phyloP scores from a whole-genome alignment of 495 filamentous ascomycete species.

The Penicillium ucsense region DNA sequence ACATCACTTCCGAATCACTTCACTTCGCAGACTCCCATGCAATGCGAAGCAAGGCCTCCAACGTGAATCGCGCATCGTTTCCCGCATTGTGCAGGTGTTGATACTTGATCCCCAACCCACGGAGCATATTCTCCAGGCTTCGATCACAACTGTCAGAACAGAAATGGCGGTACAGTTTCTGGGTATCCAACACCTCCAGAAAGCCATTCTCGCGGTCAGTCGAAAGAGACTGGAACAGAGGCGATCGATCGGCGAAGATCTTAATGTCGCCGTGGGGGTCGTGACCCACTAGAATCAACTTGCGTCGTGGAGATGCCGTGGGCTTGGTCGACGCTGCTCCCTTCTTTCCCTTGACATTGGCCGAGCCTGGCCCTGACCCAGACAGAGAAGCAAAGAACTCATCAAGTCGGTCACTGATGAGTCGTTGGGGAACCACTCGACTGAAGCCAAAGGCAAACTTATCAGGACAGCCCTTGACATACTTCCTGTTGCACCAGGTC shows the following conservation, averaged over 20 bases:
- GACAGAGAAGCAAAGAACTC: not conserved
- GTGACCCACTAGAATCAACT: not conserved
- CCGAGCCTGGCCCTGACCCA: too few relatives aligned
- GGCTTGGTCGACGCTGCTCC: not conserved
- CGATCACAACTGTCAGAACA: conserved; percentile 36
- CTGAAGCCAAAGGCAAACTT: conserved; percentile 64
- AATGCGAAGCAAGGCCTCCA: conserved; percentile 65
- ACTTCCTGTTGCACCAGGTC: conserved; percentile 52
- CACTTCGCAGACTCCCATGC: conserved; percentile 25
- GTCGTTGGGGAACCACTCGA: conserved; percentile 31
- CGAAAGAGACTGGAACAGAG: not conserved
- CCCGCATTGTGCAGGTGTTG: conserved; percentile 80
- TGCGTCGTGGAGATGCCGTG: not conserved
- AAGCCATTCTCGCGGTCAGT: not conserved
- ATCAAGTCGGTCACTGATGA: conserved; percentile 19
- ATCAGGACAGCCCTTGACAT: conserved; percentile 60
- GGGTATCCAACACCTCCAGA: not conserved
- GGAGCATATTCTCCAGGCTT: conserved; percentile 51
- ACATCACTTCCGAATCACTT: not conserved
- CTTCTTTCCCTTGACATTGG: not conserved
- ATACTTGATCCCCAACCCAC: conserved; percentile 48
- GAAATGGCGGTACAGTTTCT: conserved; percentile 50
- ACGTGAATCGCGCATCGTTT: conserved; percentile 86
- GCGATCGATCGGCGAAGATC: not conserved
- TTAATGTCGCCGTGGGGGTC: not conserved